Conservation (phyloP, 179 eudicot species). For the Vitellaria paradoxa region DNA sequence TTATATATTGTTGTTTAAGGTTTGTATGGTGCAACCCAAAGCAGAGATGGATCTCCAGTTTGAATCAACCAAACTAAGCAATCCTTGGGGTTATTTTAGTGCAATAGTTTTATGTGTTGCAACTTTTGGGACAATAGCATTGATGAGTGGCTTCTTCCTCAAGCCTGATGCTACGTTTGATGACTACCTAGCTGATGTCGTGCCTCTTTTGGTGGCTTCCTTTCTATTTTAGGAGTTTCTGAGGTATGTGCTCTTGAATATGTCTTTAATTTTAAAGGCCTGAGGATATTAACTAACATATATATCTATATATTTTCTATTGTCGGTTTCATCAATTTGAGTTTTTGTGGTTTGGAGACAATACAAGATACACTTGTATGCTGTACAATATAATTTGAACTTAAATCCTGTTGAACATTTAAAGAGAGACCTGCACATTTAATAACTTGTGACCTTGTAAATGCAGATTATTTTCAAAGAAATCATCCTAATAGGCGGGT, state of each 20-base stretch:
- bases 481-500: neutral
- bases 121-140: conserved; percentile 87
- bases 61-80: conserved; percentile 74
- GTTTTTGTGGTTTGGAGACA: neutral
- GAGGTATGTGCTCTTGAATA: conserved; percentile 48
- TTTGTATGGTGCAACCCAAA: conserved; percentile 95
- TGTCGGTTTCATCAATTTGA: neutral
- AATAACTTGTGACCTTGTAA: neutral
- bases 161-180: conserved; percentile 84
- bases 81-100: conserved; percentile 82
- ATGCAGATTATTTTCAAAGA: neutral
- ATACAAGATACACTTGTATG: neutral
- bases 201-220: conserved; percentile 89
- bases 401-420: neutral
- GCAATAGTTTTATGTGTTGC: conserved; percentile 72
- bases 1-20: conserved; percentile 34
- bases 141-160: conserved; percentile 90
- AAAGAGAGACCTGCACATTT: no score
- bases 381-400: neutral
- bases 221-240: conserved; percentile 85
- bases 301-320: neutral
- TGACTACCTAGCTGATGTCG: conserved; percentile 73
- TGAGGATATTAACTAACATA: neutral
- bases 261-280: neutral
- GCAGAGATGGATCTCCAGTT: conserved; percentile 91